Percentiles rank a stretch among this genome's conserved stretches.
Evolutionary conservation across 192 early-diverging fungal species (phyloP).

Genomic region (Linnemannia hyalina): DNA sequence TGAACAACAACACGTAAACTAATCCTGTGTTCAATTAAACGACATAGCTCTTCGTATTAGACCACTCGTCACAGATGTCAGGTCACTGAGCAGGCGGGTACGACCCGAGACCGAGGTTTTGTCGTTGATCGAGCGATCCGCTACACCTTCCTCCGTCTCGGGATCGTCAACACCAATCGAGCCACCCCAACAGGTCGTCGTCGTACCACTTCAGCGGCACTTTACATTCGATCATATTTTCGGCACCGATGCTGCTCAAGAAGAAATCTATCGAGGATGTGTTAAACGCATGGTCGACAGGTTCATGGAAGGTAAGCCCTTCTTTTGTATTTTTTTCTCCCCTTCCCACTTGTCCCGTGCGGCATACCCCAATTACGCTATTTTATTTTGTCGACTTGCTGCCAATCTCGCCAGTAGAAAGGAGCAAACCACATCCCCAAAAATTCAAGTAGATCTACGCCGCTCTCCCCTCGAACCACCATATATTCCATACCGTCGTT

Average conservation of each 20-base stretch:
- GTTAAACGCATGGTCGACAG: conserved; percentile 61
- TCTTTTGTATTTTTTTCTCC: conserved; percentile 4
- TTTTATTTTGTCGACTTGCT: conserved; percentile 4
- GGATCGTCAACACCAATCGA: conserved; percentile 24
- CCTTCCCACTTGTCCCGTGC: background rate
- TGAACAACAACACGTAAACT: background rate
- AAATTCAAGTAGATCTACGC: conserved; percentile 8
- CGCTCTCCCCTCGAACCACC: background rate
- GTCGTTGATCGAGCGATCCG: conserved; percentile 33
- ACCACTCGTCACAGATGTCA: conserved; percentile 42
- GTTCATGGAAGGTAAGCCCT: conserved; percentile 61
- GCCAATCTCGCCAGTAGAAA: background rate
- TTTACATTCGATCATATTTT: conserved; percentile 81
- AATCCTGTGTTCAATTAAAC: background rate
- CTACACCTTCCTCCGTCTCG: conserved; percentile 21
- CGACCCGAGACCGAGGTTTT: conserved; percentile 44
- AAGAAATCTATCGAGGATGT: conserved; percentile 67
- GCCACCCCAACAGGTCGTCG: conserved; percentile 36
- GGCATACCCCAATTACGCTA: background rate
- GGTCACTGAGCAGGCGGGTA: conserved; percentile 18
- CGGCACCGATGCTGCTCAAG: conserved; percentile 68
- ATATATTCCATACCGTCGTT: background rate
- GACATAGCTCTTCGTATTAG: conserved; percentile 45
- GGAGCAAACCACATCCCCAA: conserved; percentile 3
- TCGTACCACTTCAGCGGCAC: conserved; percentile 41